Percentiles rank a stretch among this genome's conserved stretches.
Evolutionary conservation across 106 monocot species (phyloP).

Genomic region (Apostasia ramifera): DNA sequence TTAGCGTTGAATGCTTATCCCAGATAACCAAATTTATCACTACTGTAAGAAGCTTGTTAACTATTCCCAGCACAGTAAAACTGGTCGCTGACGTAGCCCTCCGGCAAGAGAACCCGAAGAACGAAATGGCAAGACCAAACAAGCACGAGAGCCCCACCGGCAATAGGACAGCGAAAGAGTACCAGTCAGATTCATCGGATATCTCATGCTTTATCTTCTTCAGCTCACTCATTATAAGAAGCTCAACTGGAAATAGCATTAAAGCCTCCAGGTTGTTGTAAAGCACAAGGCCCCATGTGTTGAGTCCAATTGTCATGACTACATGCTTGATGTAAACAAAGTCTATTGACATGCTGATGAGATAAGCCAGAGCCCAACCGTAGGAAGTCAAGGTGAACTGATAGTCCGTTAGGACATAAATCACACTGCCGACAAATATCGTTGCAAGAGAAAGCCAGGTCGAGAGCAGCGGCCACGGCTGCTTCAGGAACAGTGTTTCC

Average conservation of each 20-base stretch:
- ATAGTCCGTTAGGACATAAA: slow-evolving; percentile 36
- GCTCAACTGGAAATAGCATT: slow-evolving; percentile 46
- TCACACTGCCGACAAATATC: slow-evolving; percentile 47
- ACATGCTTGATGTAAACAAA: slow-evolving; percentile 77
- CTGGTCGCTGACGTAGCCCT: slow-evolving; percentile 54
- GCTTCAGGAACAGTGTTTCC: slow-evolving; percentile 40
- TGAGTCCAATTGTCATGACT: slow-evolving; percentile 61
- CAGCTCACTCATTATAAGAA: slow-evolving; percentile 54
- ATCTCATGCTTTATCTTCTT: slow-evolving; percentile 54
- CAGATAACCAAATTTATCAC: slow-evolving; percentile 22
- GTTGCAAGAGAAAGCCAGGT: slow-evolving; percentile 48
- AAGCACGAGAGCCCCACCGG: slow-evolving; percentile 52
- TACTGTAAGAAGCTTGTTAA: slow-evolving; percentile 20
- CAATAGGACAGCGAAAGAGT: slow-evolving; percentile 27
- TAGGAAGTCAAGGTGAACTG: slow-evolving; percentile 30
- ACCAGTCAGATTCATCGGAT: slow-evolving; percentile 30
- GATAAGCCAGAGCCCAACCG: slow-evolving; percentile 53
- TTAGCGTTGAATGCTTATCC: slow-evolving; percentile 18
- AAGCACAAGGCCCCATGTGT: slow-evolving; percentile 60
- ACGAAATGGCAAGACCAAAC: slow-evolving; percentile 58
- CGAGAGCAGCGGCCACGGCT: slow-evolving; percentile 45
- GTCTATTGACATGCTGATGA: slow-evolving; percentile 60
- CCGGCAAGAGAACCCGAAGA: slow-evolving; percentile 60
- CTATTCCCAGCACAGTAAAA: slow-evolving; percentile 53
- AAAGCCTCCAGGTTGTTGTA: slow-evolving; percentile 67